These are phyloP conservation scores for Cunninghamia lanceolata DNA, from an alignment of 75 land plant species.

Conservation along the genomic window DNA sequence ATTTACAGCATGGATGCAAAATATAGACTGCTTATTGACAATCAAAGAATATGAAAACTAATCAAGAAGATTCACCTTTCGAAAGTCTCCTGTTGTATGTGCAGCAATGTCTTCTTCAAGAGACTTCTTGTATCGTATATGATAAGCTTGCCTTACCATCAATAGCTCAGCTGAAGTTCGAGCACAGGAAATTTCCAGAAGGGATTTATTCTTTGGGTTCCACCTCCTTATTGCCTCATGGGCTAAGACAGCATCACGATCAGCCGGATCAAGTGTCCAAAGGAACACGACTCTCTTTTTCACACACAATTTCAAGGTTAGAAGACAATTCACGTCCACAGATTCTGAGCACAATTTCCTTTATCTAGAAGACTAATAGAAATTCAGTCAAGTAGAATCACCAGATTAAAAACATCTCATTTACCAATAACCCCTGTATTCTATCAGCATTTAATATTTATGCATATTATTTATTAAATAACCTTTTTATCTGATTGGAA, in stretches of 20 bases:
- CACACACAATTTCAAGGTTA: constrained; percentile 6
- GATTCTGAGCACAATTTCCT: neutral
- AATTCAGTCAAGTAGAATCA: neutral
- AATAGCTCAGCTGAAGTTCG: constrained; percentile 45
- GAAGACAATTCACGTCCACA: constrained; percentile 15
- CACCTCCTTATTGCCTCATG: constrained; percentile 23
- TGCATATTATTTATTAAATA: neutral
- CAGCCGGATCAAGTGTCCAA: constrained; percentile 78
- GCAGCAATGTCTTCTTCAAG: constrained; percentile 66
- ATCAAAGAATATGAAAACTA: neutral
- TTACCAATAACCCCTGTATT: neutral
- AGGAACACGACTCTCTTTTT: constrained; percentile 54
- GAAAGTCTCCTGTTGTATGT: constrained; percentile 43
- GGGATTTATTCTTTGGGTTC: constrained; percentile 29
- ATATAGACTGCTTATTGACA: neutral
- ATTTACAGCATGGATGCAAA: neutral
- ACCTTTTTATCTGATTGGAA: neutral
- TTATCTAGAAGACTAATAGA: neutral
- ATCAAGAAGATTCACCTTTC: constrained; percentile 31
- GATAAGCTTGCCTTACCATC: constrained; percentile 49
- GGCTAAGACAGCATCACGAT: constrained; percentile 66
- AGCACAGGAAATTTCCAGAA: constrained; percentile 57
- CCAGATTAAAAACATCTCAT: neutral
- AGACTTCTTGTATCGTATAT: constrained; percentile 47
- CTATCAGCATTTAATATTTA: neutral